Conservation (phyloP, 2,329 filamentous ascomycete genomes). For the Xylogone sp. region DNA sequence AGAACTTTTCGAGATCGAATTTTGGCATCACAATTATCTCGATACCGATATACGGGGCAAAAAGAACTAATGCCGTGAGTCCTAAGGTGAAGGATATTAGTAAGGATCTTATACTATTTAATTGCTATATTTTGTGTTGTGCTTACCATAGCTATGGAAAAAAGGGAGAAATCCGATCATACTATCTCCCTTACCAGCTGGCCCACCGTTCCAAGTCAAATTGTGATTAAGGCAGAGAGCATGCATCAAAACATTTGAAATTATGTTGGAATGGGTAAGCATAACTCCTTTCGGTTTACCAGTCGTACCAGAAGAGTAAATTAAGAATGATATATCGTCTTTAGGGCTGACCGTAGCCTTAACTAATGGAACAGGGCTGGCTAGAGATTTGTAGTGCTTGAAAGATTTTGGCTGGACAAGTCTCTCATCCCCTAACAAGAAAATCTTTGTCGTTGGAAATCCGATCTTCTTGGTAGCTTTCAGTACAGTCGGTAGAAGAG, state of each 20-base stretch:
- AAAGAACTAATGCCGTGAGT: slow-evolving; percentile 66
- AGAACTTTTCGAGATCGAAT: slow-evolving; percentile 77
- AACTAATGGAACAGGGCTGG: too few species aligned
- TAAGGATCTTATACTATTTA: too few species aligned
- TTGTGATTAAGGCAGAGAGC: slow-evolving; percentile 47
- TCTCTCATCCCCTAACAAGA: slow-evolving; percentile 66
- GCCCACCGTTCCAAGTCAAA: slow-evolving; percentile 50
- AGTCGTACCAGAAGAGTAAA: slow-evolving; percentile 79
- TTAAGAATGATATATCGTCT: slow-evolving; percentile 61
- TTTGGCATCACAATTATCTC: slow-evolving; percentile 66
- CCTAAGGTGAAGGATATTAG: slow-evolving; percentile 10
- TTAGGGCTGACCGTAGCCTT: slow-evolving; percentile 46
- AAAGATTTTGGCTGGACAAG: slow-evolving; percentile 49
- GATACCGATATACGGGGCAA: slow-evolving; percentile 59
- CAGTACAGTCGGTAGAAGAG: slow-evolving; percentile 57
- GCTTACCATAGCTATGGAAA: slow-evolving; percentile 65
- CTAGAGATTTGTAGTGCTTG: slow-evolving; percentile 59
- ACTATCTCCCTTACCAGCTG: slow-evolving; percentile 58
- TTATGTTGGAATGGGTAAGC: slow-evolving; percentile 30
- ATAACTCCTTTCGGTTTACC: slow-evolving; percentile 83
- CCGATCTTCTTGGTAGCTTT: slow-evolving; percentile 65
- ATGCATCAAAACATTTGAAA: slow-evolving; percentile 38
- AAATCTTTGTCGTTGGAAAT: slow-evolving; percentile 63
- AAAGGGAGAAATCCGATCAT: slow-evolving; percentile 76
- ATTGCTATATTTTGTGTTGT: too few species aligned